These are phyloP conservation scores for Rhizopogon salebrosus DNA, from an alignment of 768 basidiomycete species.

Conservation along the genomic window DNA sequence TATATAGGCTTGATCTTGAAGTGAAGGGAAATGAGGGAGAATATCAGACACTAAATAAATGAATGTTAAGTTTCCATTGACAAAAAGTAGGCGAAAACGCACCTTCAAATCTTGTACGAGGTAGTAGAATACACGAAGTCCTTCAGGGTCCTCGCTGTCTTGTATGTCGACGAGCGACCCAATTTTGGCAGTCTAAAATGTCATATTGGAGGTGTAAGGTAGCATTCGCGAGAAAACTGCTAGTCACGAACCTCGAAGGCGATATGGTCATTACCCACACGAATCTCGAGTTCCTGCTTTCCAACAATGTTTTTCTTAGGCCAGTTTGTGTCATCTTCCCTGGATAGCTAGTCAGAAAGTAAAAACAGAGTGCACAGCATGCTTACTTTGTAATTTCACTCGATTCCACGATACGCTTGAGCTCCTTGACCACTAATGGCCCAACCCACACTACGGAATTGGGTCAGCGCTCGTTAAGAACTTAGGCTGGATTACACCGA, in stretches of 20 bases:
- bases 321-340: conserved; percentile 98
- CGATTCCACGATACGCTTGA: conserved; percentile 89
- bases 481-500: conserved; percentile 37
- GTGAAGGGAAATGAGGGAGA: conserved; percentile 96
- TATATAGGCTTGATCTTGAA: conserved; percentile 99
- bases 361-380: not conserved
- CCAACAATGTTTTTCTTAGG: conserved; percentile 99
- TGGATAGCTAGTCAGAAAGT: conserved; percentile 27
- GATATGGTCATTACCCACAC: conserved; percentile 92
- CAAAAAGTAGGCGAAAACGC: conserved; percentile 12
- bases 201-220: not conserved
- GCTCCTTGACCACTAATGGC: conserved; percentile 86
- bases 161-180: conserved; percentile 95
- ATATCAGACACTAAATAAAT: conserved; percentile 79
- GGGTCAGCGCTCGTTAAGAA: not conserved
- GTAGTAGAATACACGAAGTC: conserved; percentile 96
- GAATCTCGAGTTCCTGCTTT: conserved; percentile 96
- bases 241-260: conserved; percentile 76
- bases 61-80: conserved; percentile 1
- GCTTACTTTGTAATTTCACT: conserved; percentile 90
- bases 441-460: conserved; percentile 81
- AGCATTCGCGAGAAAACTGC: not conserved
- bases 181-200: conserved; percentile 90
- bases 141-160: conserved; percentile 96
- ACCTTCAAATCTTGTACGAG: conserved; percentile 97